Conservation (phyloP, 2,329 filamentous ascomycete genomes). For the Ascochyta clinopodiicola region DNA sequence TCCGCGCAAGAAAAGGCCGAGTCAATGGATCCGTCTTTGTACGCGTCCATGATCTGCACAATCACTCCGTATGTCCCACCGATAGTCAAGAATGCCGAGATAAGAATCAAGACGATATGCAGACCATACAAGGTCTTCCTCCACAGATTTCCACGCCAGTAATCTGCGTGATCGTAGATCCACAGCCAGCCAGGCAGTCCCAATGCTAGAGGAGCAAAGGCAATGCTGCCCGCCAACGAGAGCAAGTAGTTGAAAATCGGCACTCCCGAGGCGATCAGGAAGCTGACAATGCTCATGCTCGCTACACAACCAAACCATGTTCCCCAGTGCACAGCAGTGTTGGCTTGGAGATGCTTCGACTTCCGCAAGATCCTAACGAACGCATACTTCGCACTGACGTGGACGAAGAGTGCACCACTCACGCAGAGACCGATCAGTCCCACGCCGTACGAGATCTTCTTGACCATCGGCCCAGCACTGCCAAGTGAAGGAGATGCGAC, state of each 20-base stretch:
- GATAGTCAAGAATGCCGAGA: conserved; percentile 57
- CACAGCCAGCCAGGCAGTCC: conserved; percentile 59
- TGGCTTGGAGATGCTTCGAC: conserved; percentile 58
- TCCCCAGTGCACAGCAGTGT: conserved; percentile 58
- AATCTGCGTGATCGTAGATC: conserved; percentile 57
- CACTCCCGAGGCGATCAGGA: conserved; percentile 61
- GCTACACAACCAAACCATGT: conserved; percentile 59
- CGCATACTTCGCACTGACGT: conserved; percentile 61
- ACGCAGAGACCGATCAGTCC: conserved; percentile 62
- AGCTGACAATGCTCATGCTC: conserved; percentile 53
- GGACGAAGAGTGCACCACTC: conserved; percentile 55
- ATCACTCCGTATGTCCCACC: conserved; percentile 60
- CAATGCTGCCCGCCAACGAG: conserved; percentile 57
- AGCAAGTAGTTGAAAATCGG: conserved; percentile 63
- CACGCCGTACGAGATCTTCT: conserved; percentile 67
- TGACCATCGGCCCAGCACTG: conserved; percentile 63
- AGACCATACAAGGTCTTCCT: conserved; percentile 50
- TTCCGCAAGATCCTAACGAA: conserved; percentile 61
- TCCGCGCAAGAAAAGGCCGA: conserved; percentile 41
- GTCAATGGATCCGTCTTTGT: conserved; percentile 56
- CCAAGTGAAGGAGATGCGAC: conserved; percentile 67
- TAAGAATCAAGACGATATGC: conserved; percentile 52
- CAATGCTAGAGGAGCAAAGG: conserved; percentile 60
- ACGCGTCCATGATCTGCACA: conserved; percentile 60
- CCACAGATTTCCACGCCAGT: conserved; percentile 45